Base-by-base conservation (phyloP, 768 basidiomycete species). In the Arthromyces matolae region DNA sequence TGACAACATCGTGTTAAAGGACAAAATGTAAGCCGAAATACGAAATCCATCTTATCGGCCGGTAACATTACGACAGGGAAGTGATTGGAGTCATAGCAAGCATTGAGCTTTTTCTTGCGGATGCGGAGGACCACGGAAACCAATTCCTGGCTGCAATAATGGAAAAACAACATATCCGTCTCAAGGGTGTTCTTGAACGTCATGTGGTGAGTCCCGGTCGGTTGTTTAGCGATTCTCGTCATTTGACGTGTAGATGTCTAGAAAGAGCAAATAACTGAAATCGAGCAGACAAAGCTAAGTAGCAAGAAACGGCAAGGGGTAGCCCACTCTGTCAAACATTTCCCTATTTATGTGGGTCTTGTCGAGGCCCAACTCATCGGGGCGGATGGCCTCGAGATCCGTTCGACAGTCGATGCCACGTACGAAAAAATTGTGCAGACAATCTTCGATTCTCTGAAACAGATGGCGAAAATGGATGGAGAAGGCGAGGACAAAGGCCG, bases 401-500 rank as follows among this genome's bases (percentile, higher is more conserved):
- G 94, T 25, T 69, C 70, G 8, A 79, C 69, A 39, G 88, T 96
- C 27, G 87, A 97, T 59, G 68, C 72, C 4, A 86, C 89, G 0
- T 96, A 97, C 61, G 93, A 94, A 62, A 82, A 76, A 56, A 89
- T 98, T 34, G 87, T 93, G 29, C 83, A 86, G 51, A 75, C 84
- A 34, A 96, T 98, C 81, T 94, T 98, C 60, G 93, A 92, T 36
- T 86, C 83, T 12, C 65, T 98, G 52, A 93, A 93, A 66, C 93
- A 94, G 51, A 91, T 98, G 81, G 95, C 94, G 9, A 98, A 96
- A 65, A 70, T 95, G 76, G 88, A 93, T 47, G 89, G 91, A 0
- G 91, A 90, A 47, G 88, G 81, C 0, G 95, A 98, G 61, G 94
- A 93, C 65, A 98, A 98, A 66, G 93, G 93, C 0, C 93, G 95